Evolutionary conservation across 2,329 filamentous ascomycete species (phyloP), one percentile per base, ranked within the genome.

Genomic region (Cryphonectria nitschkei): DNA sequence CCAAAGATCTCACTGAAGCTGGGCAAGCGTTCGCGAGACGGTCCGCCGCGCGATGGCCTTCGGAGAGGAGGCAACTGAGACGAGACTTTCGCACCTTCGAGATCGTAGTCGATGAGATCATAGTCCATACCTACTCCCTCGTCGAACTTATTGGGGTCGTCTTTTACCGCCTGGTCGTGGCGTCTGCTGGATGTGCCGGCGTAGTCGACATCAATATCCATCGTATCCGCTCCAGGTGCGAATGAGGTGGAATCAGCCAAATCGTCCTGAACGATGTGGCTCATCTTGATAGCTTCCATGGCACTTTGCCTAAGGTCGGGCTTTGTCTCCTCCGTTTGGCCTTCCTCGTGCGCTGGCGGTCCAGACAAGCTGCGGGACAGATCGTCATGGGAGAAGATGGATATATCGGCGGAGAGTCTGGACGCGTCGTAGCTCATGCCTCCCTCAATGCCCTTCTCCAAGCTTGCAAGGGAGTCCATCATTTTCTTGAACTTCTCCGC

Each of bases 401-500:
- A 32, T 58, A 14, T 13, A 7, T 58, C 54, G 54, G 54, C 54
- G 26, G 26, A 58, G 54, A 32, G 26, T 13, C n/a, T 13, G 32
- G 54, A n/a, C 4, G 54, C 6, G 13, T 32, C n/a, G 26, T 13
- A n/a, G 0, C n/a, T 5, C 52, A 29, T 29, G 29, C 54, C 5
- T 32, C n/a, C 54, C 13, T 16, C 29, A n/a, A 8, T 13, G 13
- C 54, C 29, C 29, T 1, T 19, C 54, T 58, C 26, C 54, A 58
- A 32, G 54, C 26, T 19, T 11, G 4, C 26, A 14, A 58, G 26
- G 54, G 54, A 58, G 0, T 65, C 37, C 13, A 67, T 29, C 60
- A 64, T 72, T 7, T 64, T 66, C 29, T 11, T 50, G 37, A 64
- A 72, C 32, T 63, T 62, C 16, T 41, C 58, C 1, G 70, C 70